phyloP scores from a whole-genome alignment of 495 filamentous ascomycete genomes.

The Collariella sp. region DNA sequence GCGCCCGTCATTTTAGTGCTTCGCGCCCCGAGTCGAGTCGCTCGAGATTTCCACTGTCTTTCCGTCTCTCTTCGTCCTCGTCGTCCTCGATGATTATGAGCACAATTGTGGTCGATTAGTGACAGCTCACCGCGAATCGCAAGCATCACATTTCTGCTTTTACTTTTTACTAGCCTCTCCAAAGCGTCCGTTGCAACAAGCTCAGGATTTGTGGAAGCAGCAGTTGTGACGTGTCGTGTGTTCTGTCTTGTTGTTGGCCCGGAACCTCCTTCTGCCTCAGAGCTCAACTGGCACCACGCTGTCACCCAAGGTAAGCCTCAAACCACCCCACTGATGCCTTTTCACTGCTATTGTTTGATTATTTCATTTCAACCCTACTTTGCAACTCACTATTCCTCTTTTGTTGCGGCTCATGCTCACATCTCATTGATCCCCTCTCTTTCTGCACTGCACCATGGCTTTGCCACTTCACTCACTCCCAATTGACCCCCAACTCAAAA shows the following conservation, averaged over 20 bases:
- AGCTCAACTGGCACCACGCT: conserved; percentile 4
- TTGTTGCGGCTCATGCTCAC: not conserved
- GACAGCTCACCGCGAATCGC: not conserved
- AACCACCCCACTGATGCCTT: not conserved
- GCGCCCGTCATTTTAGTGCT: conserved; percentile 16
- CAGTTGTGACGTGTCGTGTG: conserved; percentile 7
- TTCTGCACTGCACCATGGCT: not conserved
- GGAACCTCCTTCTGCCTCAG: not conserved
- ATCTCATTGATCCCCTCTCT: not conserved
- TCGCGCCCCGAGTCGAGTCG: conserved; percentile 3
- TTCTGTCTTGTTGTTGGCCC: not conserved
- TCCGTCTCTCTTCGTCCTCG: not conserved
- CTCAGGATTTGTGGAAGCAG: not conserved
- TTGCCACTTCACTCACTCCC: not conserved
- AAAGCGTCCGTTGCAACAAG: not conserved
- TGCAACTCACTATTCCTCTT: not conserved
- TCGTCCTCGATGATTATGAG: not conserved
- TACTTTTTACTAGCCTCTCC: not conserved
- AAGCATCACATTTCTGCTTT: not conserved
- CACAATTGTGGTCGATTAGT: not conserved
- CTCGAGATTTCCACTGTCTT: not conserved
- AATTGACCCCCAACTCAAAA: not conserved
- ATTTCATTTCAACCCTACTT: not conserved
- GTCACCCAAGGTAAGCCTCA: not conserved
- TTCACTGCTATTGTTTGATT: not conserved